Evolutionary conservation across 805 yeast genomes (phyloP).

Genomic region (Candida dajiaensis): DNA sequence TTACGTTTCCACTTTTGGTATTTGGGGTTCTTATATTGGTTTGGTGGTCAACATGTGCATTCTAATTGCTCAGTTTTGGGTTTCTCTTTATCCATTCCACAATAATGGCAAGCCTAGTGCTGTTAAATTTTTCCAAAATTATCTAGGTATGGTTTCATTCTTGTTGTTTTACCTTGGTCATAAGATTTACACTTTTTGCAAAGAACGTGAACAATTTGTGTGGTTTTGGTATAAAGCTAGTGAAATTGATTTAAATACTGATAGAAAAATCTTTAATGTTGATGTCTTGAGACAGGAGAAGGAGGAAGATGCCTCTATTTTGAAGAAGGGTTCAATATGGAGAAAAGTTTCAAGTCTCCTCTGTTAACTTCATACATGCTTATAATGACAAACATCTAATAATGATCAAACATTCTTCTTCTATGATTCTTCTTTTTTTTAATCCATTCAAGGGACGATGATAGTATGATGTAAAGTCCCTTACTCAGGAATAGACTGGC

Average conservation of each 20-base stretch:
- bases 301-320: slow-evolving; percentile 27
- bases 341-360: slow-evolving; percentile 21
- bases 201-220: slow-evolving; percentile 23
- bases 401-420: not conserved
- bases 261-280: slow-evolving; percentile 38
- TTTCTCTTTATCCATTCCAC: slow-evolving; percentile 56
- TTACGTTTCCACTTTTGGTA: slow-evolving; percentile 45
- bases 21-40: slow-evolving; percentile 48
- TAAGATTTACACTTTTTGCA: slow-evolving; percentile 36
- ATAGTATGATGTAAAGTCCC: too few species aligned
- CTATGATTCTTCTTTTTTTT: not conserved
- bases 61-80: slow-evolving; percentile 58
- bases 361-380: slow-evolving; percentile 23
- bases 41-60: slow-evolving; percentile 42
- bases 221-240: slow-evolving; percentile 28
- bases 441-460: too few species aligned
- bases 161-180: slow-evolving; percentile 42
- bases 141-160: slow-evolving; percentile 43
- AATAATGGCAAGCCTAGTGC: slow-evolving; percentile 31
- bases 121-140: slow-evolving; percentile 45
- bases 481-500: too few species aligned
- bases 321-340: slow-evolving; percentile 15
- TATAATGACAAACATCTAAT: too few species aligned
- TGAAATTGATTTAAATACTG: slow-evolving; percentile 40
- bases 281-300: slow-evolving; percentile 36